Conservation (phyloP, 176 grass and related monocot genomes). For the Cymbopogon citratus region DNA sequence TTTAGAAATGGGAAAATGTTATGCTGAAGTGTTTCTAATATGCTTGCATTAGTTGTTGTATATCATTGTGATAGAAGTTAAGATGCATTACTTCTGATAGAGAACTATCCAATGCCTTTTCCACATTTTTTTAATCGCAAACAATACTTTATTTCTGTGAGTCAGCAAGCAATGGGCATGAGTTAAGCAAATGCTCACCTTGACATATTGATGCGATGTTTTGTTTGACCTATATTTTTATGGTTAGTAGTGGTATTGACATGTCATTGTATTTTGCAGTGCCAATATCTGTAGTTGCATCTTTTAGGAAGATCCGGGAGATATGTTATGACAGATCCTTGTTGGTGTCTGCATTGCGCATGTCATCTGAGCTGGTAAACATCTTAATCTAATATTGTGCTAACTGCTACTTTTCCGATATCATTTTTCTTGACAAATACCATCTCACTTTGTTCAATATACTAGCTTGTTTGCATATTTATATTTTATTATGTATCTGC, state of each 20-base stretch:
- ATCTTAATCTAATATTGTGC: constrained; percentile 21
- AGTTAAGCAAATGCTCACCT: not conserved
- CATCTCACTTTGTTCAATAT: not conserved
- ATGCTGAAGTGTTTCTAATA: not conserved
- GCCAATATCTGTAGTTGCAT: constrained; percentile 79
- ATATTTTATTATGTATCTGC: not conserved
- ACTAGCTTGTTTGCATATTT: not conserved
- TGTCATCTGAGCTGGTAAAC: constrained; percentile 76
- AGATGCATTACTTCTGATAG: not conserved
- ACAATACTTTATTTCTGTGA: not conserved
- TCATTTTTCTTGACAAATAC: not conserved
- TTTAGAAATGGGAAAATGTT: not conserved
- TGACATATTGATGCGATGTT: not conserved
- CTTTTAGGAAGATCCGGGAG: constrained; percentile 90
- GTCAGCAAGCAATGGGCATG: not conserved
- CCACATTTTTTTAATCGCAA: not conserved
- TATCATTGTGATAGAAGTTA: not conserved
- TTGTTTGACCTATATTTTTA: not conserved
- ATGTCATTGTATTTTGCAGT: constrained; percentile 47
- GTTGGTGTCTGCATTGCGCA: constrained; percentile 70
- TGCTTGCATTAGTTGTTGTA: constrained; percentile 1
- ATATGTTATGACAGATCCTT: constrained; percentile 58
- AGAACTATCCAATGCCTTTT: not conserved
- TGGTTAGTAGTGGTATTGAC: constrained; percentile 4
- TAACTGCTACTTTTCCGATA: constrained; percentile 1